These are phyloP conservation scores for Limnanthes douglasii DNA, from an alignment of 345 rosid genomes.

Conservation along the genomic window DNA sequence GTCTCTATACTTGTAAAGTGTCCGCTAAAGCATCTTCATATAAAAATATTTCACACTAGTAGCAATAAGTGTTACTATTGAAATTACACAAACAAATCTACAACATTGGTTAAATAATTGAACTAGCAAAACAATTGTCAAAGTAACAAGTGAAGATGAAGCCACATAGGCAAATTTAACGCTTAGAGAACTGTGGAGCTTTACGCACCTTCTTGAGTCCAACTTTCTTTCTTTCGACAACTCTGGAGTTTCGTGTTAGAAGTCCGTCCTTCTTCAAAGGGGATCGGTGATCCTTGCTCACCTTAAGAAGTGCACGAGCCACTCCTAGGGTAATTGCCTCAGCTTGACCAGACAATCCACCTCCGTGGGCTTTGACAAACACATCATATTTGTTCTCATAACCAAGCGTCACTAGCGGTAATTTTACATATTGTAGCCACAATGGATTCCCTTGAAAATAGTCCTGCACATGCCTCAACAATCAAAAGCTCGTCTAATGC, in stretches of 20 bases:
- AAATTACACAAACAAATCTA: too few relatives aligned
- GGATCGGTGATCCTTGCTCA: slow-evolving; percentile 51
- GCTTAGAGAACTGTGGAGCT: slow-evolving; percentile 86
- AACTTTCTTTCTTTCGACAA: slow-evolving; percentile 87
- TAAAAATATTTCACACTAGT: too few relatives aligned
- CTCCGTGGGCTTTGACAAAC: slow-evolving; percentile 89
- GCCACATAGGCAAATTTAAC: too few relatives aligned
- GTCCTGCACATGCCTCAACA: slow-evolving; percentile 29
- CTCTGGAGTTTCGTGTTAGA: slow-evolving; percentile 73
- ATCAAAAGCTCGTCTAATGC: too few relatives aligned
- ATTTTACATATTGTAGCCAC: slow-evolving; percentile 82
- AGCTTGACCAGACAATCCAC: slow-evolving; percentile 94
- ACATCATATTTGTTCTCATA: slow-evolving; percentile 77
- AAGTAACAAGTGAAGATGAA: too few relatives aligned
- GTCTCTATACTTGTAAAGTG: too few relatives aligned
- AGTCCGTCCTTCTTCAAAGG: slow-evolving; percentile 76
- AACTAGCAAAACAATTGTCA: too few relatives aligned
- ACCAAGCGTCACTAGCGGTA: slow-evolving; percentile 65
- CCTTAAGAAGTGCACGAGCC: slow-evolving; percentile 82
- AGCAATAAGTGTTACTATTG: too few relatives aligned
- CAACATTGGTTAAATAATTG: too few relatives aligned
- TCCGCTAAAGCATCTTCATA: too few relatives aligned
- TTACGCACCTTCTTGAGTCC: slow-evolving; percentile 97
- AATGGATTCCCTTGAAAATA: slow-evolving; percentile 94
- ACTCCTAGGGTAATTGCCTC: slow-evolving; percentile 85